Conservation (phyloP, 1,139 yeast genomes). For the Blastobotrys raffinosifermentans region DNA sequence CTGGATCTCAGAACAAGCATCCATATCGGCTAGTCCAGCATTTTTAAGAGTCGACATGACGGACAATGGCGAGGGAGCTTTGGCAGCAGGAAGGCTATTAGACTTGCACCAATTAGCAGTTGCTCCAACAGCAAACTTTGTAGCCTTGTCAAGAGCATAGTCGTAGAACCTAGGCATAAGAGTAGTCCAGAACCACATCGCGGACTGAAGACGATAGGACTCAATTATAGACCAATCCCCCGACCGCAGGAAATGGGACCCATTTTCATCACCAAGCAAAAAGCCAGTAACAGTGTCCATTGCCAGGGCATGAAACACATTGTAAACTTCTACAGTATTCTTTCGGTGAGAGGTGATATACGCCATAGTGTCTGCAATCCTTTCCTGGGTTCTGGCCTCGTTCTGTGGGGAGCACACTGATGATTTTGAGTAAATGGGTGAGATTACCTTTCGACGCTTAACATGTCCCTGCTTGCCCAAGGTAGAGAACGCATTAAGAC, state of each 20-base stretch:
- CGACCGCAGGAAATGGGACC: constrained; percentile 38
- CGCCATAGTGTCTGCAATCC: constrained; percentile 26
- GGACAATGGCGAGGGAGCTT: neutral
- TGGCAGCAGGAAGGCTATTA: neutral
- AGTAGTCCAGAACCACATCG: constrained; percentile 69
- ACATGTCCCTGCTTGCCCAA: constrained; percentile 47
- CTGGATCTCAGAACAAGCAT: constrained; percentile 42
- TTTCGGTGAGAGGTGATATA: constrained; percentile 18
- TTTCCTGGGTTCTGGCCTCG: constrained; percentile 30
- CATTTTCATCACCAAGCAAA: constrained; percentile 46
- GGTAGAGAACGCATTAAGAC: constrained; percentile 53
- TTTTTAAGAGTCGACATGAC: constrained; percentile 36
- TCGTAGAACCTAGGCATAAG: constrained; percentile 51
- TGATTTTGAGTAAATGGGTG: constrained; percentile 26
- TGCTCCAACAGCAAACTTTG: constrained; percentile 37
- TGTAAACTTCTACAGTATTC: constrained; percentile 46
- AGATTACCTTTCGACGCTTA: constrained; percentile 30
- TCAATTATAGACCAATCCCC: constrained; percentile 28
- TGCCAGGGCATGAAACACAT: constrained; percentile 62
- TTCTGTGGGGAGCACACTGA: constrained; percentile 28
- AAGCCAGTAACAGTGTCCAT: constrained; percentile 64
- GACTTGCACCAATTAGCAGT: constrained; percentile 46
- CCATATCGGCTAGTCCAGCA: constrained; percentile 26
- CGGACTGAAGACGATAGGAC: constrained; percentile 49
- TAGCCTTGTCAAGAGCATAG: constrained; percentile 42